Percentiles rank a stretch among this genome's conserved stretches.
Conservation (phyloP, 2,329 filamentous ascomycete species). For the Cladophialophora immunda region DNA sequence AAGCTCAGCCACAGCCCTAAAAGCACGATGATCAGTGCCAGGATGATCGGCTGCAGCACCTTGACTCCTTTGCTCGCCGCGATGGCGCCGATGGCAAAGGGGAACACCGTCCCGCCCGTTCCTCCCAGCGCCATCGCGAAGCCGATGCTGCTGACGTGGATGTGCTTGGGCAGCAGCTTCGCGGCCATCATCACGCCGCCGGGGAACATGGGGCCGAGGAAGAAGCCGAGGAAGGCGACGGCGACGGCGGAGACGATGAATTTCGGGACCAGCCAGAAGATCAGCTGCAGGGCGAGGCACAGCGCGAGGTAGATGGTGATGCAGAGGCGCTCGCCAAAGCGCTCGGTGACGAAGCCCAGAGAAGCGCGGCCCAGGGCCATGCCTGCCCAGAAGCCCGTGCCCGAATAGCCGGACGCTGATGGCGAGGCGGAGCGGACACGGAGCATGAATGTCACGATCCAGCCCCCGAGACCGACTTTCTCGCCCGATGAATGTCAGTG, state of each 20-base stretch:
- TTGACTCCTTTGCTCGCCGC: slow-evolving; percentile 62
- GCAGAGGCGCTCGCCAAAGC: slow-evolving; percentile 73
- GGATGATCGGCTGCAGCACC: slow-evolving; percentile 65
- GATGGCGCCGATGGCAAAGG: slow-evolving; percentile 52
- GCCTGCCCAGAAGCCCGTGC: slow-evolving; percentile 78
- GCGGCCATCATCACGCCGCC: slow-evolving; percentile 75
- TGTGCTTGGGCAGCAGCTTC: slow-evolving; percentile 72
- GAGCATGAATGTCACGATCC: slow-evolving; percentile 85
- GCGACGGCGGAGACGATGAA: slow-evolving; percentile 76
- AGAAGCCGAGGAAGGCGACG: slow-evolving; percentile 75
- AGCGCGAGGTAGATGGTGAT: slow-evolving; percentile 69
- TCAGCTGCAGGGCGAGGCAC: slow-evolving; percentile 69
- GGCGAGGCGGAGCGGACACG: slow-evolving; percentile 72
- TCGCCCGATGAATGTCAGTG: not conserved
- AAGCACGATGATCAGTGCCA: slow-evolving; percentile 52
- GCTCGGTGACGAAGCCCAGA: slow-evolving; percentile 73
- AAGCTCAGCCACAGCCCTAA: slow-evolving; percentile 37
- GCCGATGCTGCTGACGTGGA: slow-evolving; percentile 78
- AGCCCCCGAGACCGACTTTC: slow-evolving; percentile 64
- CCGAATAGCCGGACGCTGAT: slow-evolving; percentile 77
- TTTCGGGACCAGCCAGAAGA: slow-evolving; percentile 81
- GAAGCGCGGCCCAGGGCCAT: slow-evolving; percentile 75
- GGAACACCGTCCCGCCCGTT: slow-evolving; percentile 64
- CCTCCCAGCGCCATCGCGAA: slow-evolving; percentile 80
- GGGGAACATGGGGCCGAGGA: slow-evolving; percentile 79